Conservation (phyloP, 2,329 filamentous ascomycete genomes). For the Diaporthe aspalathi region DNA sequence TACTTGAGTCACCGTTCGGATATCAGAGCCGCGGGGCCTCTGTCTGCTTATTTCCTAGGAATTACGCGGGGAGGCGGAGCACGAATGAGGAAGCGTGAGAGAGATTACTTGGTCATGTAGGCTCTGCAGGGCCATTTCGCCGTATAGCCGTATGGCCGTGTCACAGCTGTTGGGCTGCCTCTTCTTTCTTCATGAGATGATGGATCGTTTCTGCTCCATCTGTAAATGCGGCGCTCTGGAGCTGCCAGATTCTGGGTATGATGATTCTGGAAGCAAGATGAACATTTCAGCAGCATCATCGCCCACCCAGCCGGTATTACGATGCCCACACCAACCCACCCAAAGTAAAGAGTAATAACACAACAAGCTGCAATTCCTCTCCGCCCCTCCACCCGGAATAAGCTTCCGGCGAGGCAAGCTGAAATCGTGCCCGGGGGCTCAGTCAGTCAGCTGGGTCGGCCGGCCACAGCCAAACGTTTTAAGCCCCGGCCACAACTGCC, state of each 20-base stretch:
- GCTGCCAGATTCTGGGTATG: background rate
- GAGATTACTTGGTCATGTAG: slow-evolving; percentile 29
- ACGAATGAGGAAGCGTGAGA: background rate
- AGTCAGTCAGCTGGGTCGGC: background rate
- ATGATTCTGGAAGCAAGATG: background rate
- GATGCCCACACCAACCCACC: slow-evolving; percentile 11
- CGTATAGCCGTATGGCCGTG: background rate
- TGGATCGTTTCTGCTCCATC: background rate
- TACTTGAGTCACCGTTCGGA: background rate
- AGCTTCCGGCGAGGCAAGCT: background rate
- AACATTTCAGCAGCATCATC: slow-evolving; percentile 9
- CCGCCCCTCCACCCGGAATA: background rate
- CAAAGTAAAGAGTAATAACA: slow-evolving; percentile 19
- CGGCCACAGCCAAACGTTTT: slow-evolving; percentile 39
- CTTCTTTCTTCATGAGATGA: background rate
- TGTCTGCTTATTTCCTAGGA: background rate
- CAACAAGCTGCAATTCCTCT: background rate
- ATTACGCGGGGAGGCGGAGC: background rate
- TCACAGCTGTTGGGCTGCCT: slow-evolving; percentile 14
- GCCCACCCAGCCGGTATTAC: background rate
- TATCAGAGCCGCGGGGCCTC: background rate
- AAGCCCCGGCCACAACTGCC: slow-evolving; percentile 86
- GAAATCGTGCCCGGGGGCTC: background rate
- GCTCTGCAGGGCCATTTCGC: slow-evolving; percentile 6
- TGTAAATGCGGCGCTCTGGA: background rate